Conservation (phyloP, 257 asterid genomes). For the Vinca minor region DNA sequence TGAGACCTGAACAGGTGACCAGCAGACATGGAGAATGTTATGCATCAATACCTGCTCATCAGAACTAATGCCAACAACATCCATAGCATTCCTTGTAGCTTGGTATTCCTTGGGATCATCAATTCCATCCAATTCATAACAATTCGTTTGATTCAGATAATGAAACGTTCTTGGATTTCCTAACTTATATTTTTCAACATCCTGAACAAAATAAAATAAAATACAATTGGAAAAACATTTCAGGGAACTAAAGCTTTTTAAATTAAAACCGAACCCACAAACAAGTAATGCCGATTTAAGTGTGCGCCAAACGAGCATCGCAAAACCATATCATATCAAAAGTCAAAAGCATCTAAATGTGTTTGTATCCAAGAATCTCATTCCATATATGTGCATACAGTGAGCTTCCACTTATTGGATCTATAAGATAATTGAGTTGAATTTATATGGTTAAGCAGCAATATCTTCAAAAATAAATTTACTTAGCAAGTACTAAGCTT, state of each 20-base stretch:
- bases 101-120: conserved; percentile 73
- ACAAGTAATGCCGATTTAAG: background rate
- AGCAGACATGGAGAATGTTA: conserved; percentile 1
- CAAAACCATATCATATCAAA: background rate
- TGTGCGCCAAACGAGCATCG: background rate
- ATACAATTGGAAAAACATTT: background rate
- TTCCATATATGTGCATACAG: background rate
- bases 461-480: background rate
- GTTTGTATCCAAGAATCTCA: background rate
- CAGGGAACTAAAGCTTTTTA: conserved; percentile 2
- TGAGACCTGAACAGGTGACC: conserved; percentile 13
- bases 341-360: background rate
- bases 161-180: conserved; percentile 59
- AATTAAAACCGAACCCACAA: background rate
- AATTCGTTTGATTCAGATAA: conserved; percentile 77
- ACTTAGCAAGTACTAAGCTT: background rate
- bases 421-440: background rate
- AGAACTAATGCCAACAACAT: conserved; percentile 65
- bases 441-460: background rate
- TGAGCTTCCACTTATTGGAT: background rate
- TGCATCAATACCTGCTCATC: conserved; percentile 57
- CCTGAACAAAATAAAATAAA: conserved; percentile 32
- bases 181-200: conserved; percentile 57
- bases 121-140: conserved; percentile 51
- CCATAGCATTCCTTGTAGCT: conserved; percentile 79